These are phyloP conservation scores for Pseudozyma thailandica DNA, from an alignment of 1,284 basidiomycete species.

Conservation along the genomic window DNA sequence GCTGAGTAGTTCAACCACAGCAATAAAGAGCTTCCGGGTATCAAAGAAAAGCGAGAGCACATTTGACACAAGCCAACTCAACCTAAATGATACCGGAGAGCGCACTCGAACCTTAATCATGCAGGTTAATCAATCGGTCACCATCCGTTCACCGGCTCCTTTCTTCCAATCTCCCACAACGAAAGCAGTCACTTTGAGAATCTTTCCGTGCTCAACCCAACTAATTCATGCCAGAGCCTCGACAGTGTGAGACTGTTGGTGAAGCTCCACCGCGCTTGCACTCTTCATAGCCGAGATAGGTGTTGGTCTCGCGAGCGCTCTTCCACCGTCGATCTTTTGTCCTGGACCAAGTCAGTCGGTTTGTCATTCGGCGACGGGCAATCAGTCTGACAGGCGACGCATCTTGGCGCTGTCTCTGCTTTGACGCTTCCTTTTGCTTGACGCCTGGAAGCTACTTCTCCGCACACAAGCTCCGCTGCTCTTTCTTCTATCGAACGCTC, in stretches of 20 bases:
- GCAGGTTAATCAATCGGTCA: conserved; percentile 3
- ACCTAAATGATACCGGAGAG: background rate
- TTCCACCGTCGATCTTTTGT: background rate
- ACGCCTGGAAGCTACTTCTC: background rate
- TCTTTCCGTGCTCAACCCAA: too few relatives aligned
- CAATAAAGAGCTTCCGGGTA: background rate
- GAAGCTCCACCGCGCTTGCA: too few relatives aligned
- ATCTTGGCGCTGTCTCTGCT: background rate
- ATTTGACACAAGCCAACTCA: conserved; percentile 7
- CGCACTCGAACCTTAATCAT: conserved; percentile 6
- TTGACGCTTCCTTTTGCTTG: background rate
- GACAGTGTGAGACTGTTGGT: too few relatives aligned
- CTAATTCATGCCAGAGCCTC: too few relatives aligned
- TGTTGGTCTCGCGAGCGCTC: conserved; percentile 17
- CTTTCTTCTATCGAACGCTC: conserved; percentile 30
- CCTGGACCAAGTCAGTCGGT: background rate
- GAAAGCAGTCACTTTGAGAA: too few relatives aligned
- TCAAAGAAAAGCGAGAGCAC: background rate
- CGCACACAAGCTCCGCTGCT: conserved; percentile 16
- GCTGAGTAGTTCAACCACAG: conserved; percentile 3
- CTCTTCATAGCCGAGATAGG: background rate
- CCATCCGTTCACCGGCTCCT: background rate
- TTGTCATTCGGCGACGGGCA: background rate
- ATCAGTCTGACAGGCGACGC: background rate
- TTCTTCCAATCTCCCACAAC: too few relatives aligned